Conservation (phyloP, 2,329 filamentous ascomycete species). For the Hypoxylon sp. region DNA sequence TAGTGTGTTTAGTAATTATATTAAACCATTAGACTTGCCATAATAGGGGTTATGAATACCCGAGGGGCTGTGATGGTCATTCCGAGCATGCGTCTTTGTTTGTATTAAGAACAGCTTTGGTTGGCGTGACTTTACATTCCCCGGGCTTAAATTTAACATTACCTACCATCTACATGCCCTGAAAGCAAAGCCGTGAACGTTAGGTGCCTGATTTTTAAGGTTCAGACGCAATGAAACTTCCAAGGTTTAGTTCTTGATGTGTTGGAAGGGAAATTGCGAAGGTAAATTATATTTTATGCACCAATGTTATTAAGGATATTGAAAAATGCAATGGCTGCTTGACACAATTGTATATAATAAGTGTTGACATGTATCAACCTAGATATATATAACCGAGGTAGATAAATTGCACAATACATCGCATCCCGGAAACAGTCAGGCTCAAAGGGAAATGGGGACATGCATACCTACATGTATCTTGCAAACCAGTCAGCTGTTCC, state of each 20-base stretch:
- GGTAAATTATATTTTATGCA: neutral
- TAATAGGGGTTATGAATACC: neutral
- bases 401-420: conserved; percentile 9
- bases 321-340: neutral
- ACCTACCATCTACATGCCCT: neutral
- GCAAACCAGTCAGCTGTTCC: conserved; percentile 21
- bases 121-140: neutral
- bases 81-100: neutral
- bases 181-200: too few relatives aligned
- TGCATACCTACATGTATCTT: conserved; percentile 7
- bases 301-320: neutral
- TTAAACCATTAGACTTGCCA: neutral
- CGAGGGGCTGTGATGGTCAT: neutral
- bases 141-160: neutral
- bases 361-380: conserved; percentile 6
- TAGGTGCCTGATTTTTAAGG: neutral
- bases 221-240: conserved; percentile 8
- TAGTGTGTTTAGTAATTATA: neutral
- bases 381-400: conserved; percentile 13
- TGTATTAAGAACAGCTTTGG: neutral
- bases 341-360: neutral
- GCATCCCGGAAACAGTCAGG: conserved; percentile 27
- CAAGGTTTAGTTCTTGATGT: too few relatives aligned
- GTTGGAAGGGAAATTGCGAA: neutral
- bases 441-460: conserved; percentile 22